These are phyloP conservation scores for Fraxinus albicans DNA, from an alignment of 305 asterid species.

Conservation along the genomic window DNA sequence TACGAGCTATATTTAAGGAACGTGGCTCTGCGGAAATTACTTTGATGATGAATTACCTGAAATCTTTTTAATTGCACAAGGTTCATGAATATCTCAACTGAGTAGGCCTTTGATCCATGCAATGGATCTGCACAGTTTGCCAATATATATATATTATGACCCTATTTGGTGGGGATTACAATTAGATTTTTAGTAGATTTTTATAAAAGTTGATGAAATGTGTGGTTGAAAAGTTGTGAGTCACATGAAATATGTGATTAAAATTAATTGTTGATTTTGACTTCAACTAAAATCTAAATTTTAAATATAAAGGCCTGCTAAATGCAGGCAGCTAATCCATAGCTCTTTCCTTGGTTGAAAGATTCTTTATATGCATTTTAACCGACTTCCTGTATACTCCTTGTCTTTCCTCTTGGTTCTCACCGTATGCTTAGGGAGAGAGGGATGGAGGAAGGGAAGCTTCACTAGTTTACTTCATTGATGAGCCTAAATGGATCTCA, in stretches of 20 bases:
- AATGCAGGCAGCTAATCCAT: neutral
- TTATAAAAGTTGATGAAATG: neutral
- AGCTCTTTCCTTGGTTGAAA: neutral
- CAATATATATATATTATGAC: neutral
- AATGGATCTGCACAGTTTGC: neutral
- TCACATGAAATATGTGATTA: neutral
- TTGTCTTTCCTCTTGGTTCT: neutral
- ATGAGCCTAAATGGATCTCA: neutral
- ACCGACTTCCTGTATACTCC: neutral
- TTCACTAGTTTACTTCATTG: neutral
- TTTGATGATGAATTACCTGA: constrained; percentile 9
- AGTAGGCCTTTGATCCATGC: neutral
- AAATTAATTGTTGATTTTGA: too few relatives aligned
- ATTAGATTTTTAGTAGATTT: neutral
- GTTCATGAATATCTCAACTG: neutral
- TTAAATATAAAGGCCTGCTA: neutral
- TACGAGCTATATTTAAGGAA: constrained; percentile 5
- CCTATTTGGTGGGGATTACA: neutral
- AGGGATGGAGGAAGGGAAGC: neutral
- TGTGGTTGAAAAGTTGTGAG: neutral
- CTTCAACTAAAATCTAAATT: too few relatives aligned
- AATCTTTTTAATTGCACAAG: neutral
- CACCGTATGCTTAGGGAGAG: neutral
- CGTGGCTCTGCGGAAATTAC: neutral
- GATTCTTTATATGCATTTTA: neutral